Evolutionary conservation across 805 yeast genomes (phyloP).

Genomic region (Naumovozyma castellii): DNA sequence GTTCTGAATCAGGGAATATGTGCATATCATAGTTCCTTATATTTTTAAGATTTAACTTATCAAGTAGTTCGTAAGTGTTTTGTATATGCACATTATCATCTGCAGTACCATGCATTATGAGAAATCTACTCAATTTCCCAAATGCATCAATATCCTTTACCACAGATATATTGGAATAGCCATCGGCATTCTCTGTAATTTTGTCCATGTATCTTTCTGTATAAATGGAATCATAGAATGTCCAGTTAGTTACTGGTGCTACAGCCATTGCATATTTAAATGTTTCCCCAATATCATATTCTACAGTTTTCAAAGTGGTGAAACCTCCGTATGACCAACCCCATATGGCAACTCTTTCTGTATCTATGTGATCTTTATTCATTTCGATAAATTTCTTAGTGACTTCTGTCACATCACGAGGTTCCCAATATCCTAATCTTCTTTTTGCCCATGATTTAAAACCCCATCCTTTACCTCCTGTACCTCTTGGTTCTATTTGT

Average conservation of each 20-base stretch:
- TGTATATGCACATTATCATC: constrained; percentile 80
- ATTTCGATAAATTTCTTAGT: constrained; percentile 41
- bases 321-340: constrained; percentile 90
- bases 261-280: constrained; percentile 74
- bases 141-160: constrained; percentile 37
- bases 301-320: constrained; percentile 63
- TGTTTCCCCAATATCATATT: constrained; percentile 48
- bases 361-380: constrained; percentile 38
- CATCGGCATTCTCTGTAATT: constrained; percentile 40
- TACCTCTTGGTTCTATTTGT: constrained; percentile 72
- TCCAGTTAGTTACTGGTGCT: constrained; percentile 81
- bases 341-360: constrained; percentile 57
- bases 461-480: constrained; percentile 71
- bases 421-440: constrained; percentile 67
- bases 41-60: constrained; percentile 40
- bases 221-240: constrained; percentile 63
- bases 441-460: constrained; percentile 47
- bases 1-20: constrained; percentile 90
- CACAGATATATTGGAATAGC: constrained; percentile 39
- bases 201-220: constrained; percentile 67
- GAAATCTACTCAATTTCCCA: constrained; percentile 42
- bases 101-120: constrained; percentile 73
- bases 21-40: constrained; percentile 79
- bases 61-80: constrained; percentile 54
- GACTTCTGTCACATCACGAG: constrained; percentile 51